Percentiles rank a stretch among this genome's conserved stretches.
Evolutionary conservation across 2,329 filamentous ascomycete species (phyloP).

Genomic region (Beauveria brongniartii): DNA sequence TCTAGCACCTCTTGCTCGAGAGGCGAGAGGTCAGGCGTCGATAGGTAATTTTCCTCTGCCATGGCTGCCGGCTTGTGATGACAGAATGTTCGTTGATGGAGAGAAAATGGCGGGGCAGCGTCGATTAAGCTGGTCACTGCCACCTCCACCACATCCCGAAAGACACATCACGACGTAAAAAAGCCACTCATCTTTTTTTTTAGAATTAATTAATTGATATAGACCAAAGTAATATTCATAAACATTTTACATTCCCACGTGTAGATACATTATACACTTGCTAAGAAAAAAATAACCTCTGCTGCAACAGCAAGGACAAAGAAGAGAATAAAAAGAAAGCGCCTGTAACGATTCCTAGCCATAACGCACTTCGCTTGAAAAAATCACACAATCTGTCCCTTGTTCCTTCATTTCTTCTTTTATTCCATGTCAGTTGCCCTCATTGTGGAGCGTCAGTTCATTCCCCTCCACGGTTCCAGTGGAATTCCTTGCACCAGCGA

Average conservation of each 20-base stretch:
- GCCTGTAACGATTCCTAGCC: neutral
- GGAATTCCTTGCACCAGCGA: conserved; percentile 21
- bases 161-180: neutral
- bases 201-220: neutral
- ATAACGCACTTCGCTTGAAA: conserved; percentile 7
- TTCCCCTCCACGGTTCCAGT: conserved; percentile 21
- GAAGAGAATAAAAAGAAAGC: conserved; percentile 9
- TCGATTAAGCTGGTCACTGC: neutral
- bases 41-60: conserved; percentile 22
- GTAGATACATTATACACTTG: conserved; percentile 12
- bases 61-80: neutral
- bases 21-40: conserved; percentile 56
- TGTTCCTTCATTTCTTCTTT: neutral
- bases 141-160: neutral
- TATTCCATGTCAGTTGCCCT: conserved; percentile 15
- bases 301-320: conserved; percentile 5
- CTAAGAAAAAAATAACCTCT: conserved; percentile 9
- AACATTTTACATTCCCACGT: conserved; percentile 7
- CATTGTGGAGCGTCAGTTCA: conserved; percentile 28
- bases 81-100: neutral
- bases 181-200: neutral
- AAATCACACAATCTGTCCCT: conserved; percentile 3
- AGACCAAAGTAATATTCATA: neutral
- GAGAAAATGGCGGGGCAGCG: neutral
- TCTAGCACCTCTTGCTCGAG: conserved; percentile 92